phyloP scores from a whole-genome alignment of 2,329 filamentous ascomycete genomes.

The Phaeosphaeriaceae sp. region DNA sequence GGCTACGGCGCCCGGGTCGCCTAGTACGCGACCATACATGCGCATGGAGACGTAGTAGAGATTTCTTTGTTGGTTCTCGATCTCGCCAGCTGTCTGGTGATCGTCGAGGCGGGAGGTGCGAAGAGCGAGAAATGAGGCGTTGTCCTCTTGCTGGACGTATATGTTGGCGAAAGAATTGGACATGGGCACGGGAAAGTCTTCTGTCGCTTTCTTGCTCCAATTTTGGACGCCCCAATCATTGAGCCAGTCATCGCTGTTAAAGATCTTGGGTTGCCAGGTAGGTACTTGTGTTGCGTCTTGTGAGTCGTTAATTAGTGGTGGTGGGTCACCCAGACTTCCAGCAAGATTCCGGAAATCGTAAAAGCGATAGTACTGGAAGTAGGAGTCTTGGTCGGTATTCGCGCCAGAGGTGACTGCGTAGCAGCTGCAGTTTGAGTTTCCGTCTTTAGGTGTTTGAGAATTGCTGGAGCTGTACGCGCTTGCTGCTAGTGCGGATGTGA shows the following conservation, averaged over 20 bases:
- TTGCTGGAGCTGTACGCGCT: slow-evolving; percentile 38
- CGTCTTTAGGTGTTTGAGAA: slow-evolving; percentile 41
- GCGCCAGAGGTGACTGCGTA: slow-evolving; percentile 56
- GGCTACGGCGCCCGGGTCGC: slow-evolving; percentile 57
- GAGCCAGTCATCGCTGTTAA: slow-evolving; percentile 47
- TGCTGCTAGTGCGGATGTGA: slow-evolving; percentile 30
- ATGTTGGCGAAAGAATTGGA: slow-evolving; percentile 57
- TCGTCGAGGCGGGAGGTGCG: slow-evolving; percentile 54
- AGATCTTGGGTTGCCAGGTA: slow-evolving; percentile 48
- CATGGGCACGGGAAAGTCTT: slow-evolving; percentile 51
- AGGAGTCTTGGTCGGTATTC: slow-evolving; percentile 46
- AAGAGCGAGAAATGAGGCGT: slow-evolving; percentile 55
- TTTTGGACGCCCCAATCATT: slow-evolving; percentile 52
- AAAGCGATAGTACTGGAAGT: slow-evolving; percentile 61
- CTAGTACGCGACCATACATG: slow-evolving; percentile 55
- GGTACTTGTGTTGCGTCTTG: slow-evolving; percentile 25
- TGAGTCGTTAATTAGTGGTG: slow-evolving; percentile 35
- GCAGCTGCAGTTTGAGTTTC: slow-evolving; percentile 54
- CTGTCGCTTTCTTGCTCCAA: slow-evolving; percentile 53
- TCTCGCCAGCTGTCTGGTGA: slow-evolving; percentile 58
- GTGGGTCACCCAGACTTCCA: slow-evolving; percentile 32
- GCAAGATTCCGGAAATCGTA: slow-evolving; percentile 59
- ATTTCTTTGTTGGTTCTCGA: slow-evolving; percentile 55
- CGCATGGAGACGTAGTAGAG: slow-evolving; percentile 59
- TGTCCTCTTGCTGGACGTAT: slow-evolving; percentile 50